Base-by-base conservation (phyloP, 768 basidiomycete genomes). In the Tricholoma hemisulphureum region DNA sequence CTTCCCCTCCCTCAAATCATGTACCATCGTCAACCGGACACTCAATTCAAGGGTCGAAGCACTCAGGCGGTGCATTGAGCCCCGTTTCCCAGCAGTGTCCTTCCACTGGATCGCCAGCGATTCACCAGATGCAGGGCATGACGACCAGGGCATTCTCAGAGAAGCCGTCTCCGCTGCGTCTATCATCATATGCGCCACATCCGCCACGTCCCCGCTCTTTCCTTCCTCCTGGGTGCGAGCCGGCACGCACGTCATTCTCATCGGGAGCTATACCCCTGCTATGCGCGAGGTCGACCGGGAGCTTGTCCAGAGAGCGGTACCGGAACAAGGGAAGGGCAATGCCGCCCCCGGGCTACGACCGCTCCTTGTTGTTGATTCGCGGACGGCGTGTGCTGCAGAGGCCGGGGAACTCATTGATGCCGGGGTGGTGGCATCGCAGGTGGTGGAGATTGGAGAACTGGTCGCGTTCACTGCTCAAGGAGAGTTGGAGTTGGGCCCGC, bases 351-450 rank as follows among this genome's bases (percentile, higher is more conserved):
- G n/a, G n/a, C n/a, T n/a, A n/a, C n/a, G 49, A 16, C 55, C 75
- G 69, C 50, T 73, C 20, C 71, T 94, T 16, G 73, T 92, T 0
- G 92, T 95, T 0, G 93, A 96, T 69, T 92, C 89, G 0, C 70
- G 77, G 45, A 74, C 79, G 2, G 91, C 88, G 2, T 93, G 91
- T 64, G 60, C 76, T n/a, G 67, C 73, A 0, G 94, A 95, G 68
- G 91, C 93, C 0, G 93, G 94, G 0, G 94, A 96, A 63, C 75
- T 95, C 35, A 89, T 93, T 52, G 74, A 77, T 32, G 82, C 87
- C 0, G 67, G 68, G 0, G 48, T 85, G 8, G 58, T 57, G 0
- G 61, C 64, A 0, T 71, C 68, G 2, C 72, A 80, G 23, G 61
- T 91, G 60, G 69, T 82, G 4, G 93, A 94, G 68, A 76, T 95